A percentile compares a stretch with the other conserved stretches of the same genome.
phyloP scores from a whole-genome alignment of 2,329 filamentous ascomycete species.

The Paracoccidioides brasiliensis region DNA sequence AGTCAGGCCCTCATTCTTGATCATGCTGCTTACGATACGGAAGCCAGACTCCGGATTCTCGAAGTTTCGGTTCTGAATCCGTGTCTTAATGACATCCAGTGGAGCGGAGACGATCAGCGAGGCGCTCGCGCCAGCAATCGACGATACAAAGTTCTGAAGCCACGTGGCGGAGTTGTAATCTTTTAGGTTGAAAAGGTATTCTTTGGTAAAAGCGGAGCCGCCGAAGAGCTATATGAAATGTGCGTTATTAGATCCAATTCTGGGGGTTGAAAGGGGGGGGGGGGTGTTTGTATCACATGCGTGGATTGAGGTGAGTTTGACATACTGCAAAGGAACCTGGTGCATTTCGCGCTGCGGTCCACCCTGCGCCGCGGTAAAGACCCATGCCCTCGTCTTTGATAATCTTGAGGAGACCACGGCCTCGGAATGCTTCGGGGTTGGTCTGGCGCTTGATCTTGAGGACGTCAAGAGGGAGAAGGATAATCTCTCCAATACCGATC shows the following conservation, averaged over 20 bases:
- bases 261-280: constrained; percentile 12
- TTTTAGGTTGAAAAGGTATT: constrained; percentile 76
- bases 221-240: constrained; percentile 63
- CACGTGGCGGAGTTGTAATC: constrained; percentile 95
- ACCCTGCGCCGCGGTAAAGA: constrained; percentile 89
- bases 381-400: constrained; percentile 89
- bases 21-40: constrained; percentile 84
- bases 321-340: constrained; percentile 90
- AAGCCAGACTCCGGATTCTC: constrained; percentile 93
- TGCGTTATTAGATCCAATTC: constrained; percentile 7
- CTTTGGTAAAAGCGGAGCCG: constrained; percentile 92
- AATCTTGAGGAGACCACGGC: constrained; percentile 80
- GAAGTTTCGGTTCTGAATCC: constrained; percentile 97
- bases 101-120: constrained; percentile 95
- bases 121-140: constrained; percentile 84
- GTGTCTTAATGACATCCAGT: constrained; percentile 93
- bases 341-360: constrained; percentile 94
- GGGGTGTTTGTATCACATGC: not conserved
- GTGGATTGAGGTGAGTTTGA: constrained; percentile 13
- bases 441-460: constrained; percentile 99
- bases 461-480: constrained; percentile 87
- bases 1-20: constrained; percentile 68
- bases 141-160: constrained; percentile 95
- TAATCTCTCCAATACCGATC: constrained; percentile 94
- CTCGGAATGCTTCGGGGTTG: constrained; percentile 94